Evolutionary conservation across 129 eudicot species (phyloP), one percentile per base, ranked within the genome.

Genomic region (Pittosporum tobira): DNA sequence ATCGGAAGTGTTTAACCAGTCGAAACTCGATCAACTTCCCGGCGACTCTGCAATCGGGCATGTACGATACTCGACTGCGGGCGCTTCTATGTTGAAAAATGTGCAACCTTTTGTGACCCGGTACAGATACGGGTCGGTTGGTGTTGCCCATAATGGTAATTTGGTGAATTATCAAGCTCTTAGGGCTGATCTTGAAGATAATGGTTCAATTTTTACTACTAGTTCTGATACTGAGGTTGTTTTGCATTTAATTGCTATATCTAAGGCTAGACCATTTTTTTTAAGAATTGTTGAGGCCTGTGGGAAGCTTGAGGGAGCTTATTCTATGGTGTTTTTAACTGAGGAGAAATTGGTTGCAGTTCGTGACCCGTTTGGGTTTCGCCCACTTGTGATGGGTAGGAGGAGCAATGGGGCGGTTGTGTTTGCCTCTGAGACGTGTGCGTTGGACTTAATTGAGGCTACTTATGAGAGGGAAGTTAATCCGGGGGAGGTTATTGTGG

Each of bases 351-450:
- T 83, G 28, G 86, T 83, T 34, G 93, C 93, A 0, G 83, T 83
- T 2, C 38, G 93, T 1, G 93, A 83, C 51, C 93, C 93, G 5
- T 59, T 22, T n/a, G 93, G 93, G 16, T 83, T 83, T 71, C 66
- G 93, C 43, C 93, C 93, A 0, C 53, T 83, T 55, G 93, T 83
- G 1, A 79, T 83, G 93, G 93, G 93, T 0, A 57, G 86, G 59
- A 71, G 83, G 69, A 79, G 83, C 44, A 83, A 83, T 52, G 93
- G 93, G 4, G 86, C 86, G 4, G 65, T 79, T 8, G 93, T 83
- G 6, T 83, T 83, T 25, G 93, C 93, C 1, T 83, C 93, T 0
- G 93, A 83, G 46, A 83, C 93, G 4, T 83, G 93, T 61, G 93
- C 93, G 0, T 50, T 83, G 45, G 93, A 83, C 44, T 61, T 83